Evolutionary conservation across 139 green algal genomes (phyloP).

Genomic region (Micractinium conductrix): DNA sequence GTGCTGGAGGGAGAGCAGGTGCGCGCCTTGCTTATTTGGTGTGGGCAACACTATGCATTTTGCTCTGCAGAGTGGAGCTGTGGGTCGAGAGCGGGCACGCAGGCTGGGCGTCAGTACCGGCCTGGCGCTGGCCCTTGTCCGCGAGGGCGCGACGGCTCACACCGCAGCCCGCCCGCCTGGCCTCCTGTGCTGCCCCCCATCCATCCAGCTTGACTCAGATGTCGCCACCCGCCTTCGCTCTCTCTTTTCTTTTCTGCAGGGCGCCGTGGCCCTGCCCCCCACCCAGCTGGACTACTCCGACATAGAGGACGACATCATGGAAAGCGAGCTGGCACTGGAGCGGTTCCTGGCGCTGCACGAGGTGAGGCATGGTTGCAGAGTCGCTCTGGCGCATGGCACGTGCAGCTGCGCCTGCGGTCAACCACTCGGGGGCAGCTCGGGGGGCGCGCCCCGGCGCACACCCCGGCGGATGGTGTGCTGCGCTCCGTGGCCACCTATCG

Average conservation of each 20-base stretch:
- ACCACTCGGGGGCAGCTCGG: not conserved
- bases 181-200: not conserved
- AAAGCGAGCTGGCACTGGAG: slow-evolving; percentile 4
- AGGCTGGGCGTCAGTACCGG: too few relatives aligned
- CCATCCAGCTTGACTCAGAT: not conserved
- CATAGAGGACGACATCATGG: slow-evolving; percentile 22
- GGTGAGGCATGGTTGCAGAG: not conserved
- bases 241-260: not conserved
- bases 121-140: too few relatives aligned
- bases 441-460: too few relatives aligned
- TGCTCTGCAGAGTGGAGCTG: too few relatives aligned
- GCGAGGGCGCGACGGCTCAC: not conserved
- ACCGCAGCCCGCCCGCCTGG: not conserved
- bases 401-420: not conserved
- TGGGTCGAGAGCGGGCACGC: too few relatives aligned
- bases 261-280: slow-evolving; percentile 40
- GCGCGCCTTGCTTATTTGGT: too few relatives aligned
- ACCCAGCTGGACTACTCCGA: slow-evolving; percentile 38
- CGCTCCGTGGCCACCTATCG: too few relatives aligned
- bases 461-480: too few relatives aligned
- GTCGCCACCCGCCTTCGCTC: too few relatives aligned
- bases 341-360: slow-evolving; percentile 14
- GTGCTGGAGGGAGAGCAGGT: slow-evolving; percentile 25
- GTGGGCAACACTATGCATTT: too few relatives aligned
- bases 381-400: not conserved